Percentiles rank a stretch among this genome's conserved stretches.
Conservation (phyloP, 139 green algal species). For the Volvox reticuliferus region DNA sequence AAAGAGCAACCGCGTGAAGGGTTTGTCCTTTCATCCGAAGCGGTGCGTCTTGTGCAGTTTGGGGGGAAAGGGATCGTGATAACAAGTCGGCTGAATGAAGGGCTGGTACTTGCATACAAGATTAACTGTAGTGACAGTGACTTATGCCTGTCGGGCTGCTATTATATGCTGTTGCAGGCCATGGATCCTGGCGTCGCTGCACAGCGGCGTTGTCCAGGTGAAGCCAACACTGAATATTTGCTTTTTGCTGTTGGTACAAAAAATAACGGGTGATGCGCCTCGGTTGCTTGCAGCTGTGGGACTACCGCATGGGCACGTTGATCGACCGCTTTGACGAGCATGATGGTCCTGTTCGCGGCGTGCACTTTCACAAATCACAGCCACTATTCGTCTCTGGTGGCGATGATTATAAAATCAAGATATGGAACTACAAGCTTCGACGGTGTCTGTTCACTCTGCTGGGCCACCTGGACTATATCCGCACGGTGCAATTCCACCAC, state of each 20-base stretch:
- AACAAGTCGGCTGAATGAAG: background rate
- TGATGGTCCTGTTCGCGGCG: conserved; percentile 96
- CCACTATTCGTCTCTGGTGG: conserved; percentile 98
- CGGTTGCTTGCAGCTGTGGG: conserved; percentile 91
- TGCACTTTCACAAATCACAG: conserved; percentile 97
- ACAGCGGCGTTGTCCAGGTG: conserved; percentile 98
- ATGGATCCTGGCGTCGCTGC: conserved; percentile 98
- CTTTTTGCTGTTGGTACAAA: too few species aligned
- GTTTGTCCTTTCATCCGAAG: conserved; percentile 98
- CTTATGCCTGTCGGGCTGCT: too few species aligned
- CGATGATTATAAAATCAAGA: conserved; percentile 94
- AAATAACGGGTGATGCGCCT: background rate
- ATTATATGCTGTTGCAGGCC: conserved; percentile 71
- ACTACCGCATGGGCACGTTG: conserved; percentile 99
- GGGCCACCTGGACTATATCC: conserved; percentile 99
- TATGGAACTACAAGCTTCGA: conserved; percentile 99
- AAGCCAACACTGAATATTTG: background rate
- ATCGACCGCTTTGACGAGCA: conserved; percentile 99
- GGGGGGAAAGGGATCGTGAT: background rate
- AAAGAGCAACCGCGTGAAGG: conserved; percentile 98
- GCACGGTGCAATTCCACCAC: conserved; percentile 95
- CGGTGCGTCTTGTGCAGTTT: conserved; percentile 63
- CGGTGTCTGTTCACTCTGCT: conserved; percentile 99
- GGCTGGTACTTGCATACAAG: too few species aligned
- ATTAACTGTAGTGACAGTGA: too few species aligned